Base-by-base conservation (phyloP, 805 yeast genomes). In the Torulaspora franciscae region DNA sequence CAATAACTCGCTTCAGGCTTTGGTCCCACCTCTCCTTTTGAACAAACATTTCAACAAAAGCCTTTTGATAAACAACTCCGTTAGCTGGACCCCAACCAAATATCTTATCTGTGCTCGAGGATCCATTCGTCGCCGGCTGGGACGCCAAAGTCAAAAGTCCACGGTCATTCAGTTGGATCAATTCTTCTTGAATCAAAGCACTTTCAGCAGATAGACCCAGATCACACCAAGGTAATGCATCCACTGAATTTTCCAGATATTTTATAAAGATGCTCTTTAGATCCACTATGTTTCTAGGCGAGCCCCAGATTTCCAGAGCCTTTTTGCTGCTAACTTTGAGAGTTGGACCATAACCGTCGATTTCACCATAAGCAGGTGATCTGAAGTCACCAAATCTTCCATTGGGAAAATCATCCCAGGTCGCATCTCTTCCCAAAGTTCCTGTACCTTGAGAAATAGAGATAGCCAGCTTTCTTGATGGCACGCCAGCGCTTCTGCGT, bases 31-130 rank as follows among this genome's bases (percentile, higher is more conserved):
- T 78, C 2, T 74, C 64, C 51, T 79, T 81, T 11, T 85, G 78
- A n/a, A 89, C 71, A 58, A 93, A 87, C 64, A 91, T 75, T 65
- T 85, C 95, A n/a, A 93, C 87, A 67, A 89, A 90, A 5, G 96
- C 82, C 67, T 93, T 90, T 63, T 93, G 99, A 65, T 85, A 93
- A 23, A 93, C 84, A 38, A 77, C 71, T 2, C 99, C 99, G 58
- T 83, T 78, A 17, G 75, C 70, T 6, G 99, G 97, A 38, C 99
- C 99, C 99, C 99, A 93, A 2, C 99, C 99, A 61, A 89, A 83
- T 25, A 91, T 81, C 46, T 80, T 80, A 67, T 93, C 98, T n/a
- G 79, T 72, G 6, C 95, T 84, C 32, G 73, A 73, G 30, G 83
- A 73, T 7, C 86, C 86, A 63, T 88, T 84, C 1, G 90, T 83